Evolutionary conservation across 352 stramenopile species (phyloP).

Genomic region (Saprolegnia parasitica): DNA sequence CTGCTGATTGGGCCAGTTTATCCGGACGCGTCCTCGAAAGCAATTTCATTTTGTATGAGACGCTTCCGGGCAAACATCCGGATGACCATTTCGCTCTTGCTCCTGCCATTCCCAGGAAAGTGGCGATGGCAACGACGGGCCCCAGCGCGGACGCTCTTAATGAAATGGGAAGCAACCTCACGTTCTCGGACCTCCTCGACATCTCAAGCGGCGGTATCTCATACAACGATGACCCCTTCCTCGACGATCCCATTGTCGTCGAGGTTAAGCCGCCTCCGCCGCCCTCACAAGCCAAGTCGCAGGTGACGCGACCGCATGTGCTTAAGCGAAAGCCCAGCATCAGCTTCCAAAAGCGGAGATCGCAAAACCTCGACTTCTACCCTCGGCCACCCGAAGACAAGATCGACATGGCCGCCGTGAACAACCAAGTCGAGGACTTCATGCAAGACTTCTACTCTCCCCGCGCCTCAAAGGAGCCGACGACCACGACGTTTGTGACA

Average conservation of each 20-base stretch:
- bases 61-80: background rate
- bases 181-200: conserved; percentile 18
- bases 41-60: background rate
- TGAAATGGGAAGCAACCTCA: background rate
- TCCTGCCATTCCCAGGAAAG: background rate
- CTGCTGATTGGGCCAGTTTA: background rate
- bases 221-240: background rate
- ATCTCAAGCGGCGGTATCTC: background rate
- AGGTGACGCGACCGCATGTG: background rate
- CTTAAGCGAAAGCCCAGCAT: conserved; percentile 24
- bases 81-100: background rate
- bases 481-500: conserved; percentile 22
- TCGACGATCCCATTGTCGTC: background rate
- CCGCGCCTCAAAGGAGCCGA: background rate
- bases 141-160: background rate
- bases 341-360: conserved; percentile 16
- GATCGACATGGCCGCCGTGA: background rate
- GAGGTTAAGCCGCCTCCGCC: background rate
- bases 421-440: conserved; percentile 3
- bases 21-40: background rate
- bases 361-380: conserved; percentile 4
- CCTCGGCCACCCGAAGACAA: conserved; percentile 6
- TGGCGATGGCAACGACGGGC: background rate
- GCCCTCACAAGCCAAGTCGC: background rate
- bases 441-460: conserved; percentile 18